Base-by-base conservation (phyloP, 495 filamentous ascomycete species). In the Margaritispora aquatica region DNA sequence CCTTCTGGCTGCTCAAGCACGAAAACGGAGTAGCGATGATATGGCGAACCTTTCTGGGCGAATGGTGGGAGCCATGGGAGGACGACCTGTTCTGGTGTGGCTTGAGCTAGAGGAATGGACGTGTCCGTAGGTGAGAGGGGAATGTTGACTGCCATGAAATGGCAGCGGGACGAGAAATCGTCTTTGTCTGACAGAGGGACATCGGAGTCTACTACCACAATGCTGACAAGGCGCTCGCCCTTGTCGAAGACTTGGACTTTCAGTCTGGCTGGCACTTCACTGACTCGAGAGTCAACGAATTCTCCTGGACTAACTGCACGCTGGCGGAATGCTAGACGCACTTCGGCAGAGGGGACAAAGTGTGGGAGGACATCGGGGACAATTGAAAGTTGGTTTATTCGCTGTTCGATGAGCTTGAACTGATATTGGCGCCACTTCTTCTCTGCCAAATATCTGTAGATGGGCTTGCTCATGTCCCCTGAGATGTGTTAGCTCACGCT, bases 381-480 rank as follows among this genome's bases (percentile, higher is more conserved):
- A 50, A 97, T 84, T 59, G 87, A 78, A 78, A 97, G 88, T 71
- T 96, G 91, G 22, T 83, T 78, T 66, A 99, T 87, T 66, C 94
- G 85, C 75, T 99, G 95, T 61, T 86, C 79, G 50, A 96, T 78
- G 58, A 97, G 75, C 51, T 79, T 80, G 48, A 82, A 84, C 61
- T 86, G 83, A 74, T 91, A 89, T 62, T 85, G 78, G 59, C 87
- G 82, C 95, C 95, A 99, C 77, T 93, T 89, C 55, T 77, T 76
- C 69, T 97, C 81, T 54, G 92, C 88, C 50, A 97, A 84, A 69
- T 87, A 86, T 38, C 93, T 90, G 77, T 99, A 99, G 70, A 99
- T 88, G 36, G 94, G 95, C 72, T 96, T 94, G 74, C 83, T 86
- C 92, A 97, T 93, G 69, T 97, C 90, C 51, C 89, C 91, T 96